phyloP scores from a whole-genome alignment of 371 early-diverging fungal species.

The Mortierella sp. region DNA sequence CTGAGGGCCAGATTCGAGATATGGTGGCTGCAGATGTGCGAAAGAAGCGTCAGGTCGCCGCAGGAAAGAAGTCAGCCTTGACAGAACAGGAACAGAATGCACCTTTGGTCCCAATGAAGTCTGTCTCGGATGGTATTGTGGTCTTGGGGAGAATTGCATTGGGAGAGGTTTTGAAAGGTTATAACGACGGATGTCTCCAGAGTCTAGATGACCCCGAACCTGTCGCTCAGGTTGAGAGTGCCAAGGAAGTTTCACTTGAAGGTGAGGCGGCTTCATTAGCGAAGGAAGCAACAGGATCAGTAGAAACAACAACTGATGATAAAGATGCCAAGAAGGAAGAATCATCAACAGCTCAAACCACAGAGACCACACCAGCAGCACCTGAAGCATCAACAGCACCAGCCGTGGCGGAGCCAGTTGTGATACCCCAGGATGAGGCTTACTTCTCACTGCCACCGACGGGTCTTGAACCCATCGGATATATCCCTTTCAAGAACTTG shows the following conservation, averaged over 20 bases:
- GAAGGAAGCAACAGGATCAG: constrained; percentile 25
- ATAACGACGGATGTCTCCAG: constrained; percentile 70
- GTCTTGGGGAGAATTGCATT: constrained; percentile 74
- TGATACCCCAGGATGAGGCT: constrained; percentile 48
- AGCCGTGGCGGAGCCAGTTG: constrained; percentile 17
- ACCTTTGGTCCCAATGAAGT: constrained; percentile 34
- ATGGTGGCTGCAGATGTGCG: constrained; percentile 69
- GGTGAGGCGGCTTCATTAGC: constrained; percentile 21
- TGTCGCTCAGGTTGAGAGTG: constrained; percentile 14
- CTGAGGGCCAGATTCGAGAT: constrained; percentile 66
- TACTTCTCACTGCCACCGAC: constrained; percentile 64
- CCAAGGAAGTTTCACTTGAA: constrained; percentile 13
- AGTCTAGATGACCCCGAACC: constrained; percentile 59
- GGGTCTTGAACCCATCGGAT: constrained; percentile 70
- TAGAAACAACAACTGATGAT: constrained; percentile 18
- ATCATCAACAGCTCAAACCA: constrained; percentile 1
- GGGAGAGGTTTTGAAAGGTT: constrained; percentile 70
- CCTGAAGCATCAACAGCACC: constrained; percentile 16
- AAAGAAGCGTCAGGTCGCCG: constrained; percentile 62
- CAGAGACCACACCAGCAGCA: constrained; percentile 3
- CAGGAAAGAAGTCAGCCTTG: constrained; percentile 42
- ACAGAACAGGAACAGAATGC: constrained; percentile 26
- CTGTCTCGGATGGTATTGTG: constrained; percentile 66
- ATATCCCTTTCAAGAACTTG: constrained; percentile 75
- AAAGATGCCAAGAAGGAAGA: constrained; percentile 9